phyloP scores from a whole-genome alignment of 2,329 filamentous ascomycete genomes.

The Penicillium paneum region DNA sequence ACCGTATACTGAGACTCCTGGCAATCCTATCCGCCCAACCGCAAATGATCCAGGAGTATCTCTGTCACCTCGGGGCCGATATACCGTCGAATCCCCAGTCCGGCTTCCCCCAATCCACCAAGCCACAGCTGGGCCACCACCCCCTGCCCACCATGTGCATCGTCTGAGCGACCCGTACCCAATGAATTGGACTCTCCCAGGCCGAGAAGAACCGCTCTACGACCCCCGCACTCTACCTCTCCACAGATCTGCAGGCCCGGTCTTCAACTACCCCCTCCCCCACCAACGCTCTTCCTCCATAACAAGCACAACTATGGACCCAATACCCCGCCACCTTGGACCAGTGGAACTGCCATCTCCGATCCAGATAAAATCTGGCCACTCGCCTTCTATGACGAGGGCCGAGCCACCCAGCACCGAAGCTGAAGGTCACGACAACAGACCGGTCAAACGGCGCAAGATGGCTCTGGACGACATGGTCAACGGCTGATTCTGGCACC shows the following conservation, averaged over 20 bases:
- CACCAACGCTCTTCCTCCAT: constrained; percentile 26
- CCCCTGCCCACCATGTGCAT: constrained; percentile 26
- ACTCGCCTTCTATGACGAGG: constrained; percentile 16
- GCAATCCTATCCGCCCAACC: constrained; percentile 26
- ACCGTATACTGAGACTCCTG: constrained; percentile 28
- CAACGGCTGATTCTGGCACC: constrained; percentile 29
- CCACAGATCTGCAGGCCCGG: constrained; percentile 26
- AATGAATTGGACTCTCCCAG: constrained; percentile 24
- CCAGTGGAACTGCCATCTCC: constrained; percentile 20
- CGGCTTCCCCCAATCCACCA: constrained; percentile 40
- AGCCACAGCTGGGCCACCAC: constrained; percentile 23
- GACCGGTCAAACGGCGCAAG: constrained; percentile 37
- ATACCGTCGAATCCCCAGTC: constrained; percentile 31
- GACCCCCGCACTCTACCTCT: constrained; percentile 22
- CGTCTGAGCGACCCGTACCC: constrained; percentile 37
- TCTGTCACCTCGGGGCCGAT: constrained; percentile 28
- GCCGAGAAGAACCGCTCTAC: constrained; percentile 23
- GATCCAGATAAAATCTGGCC: constrained; percentile 11
- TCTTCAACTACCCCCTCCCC: constrained; percentile 27
- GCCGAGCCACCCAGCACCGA: constrained; percentile 19
- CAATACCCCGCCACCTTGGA: constrained; percentile 23
- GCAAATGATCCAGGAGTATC: constrained; percentile 24
- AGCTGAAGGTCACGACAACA: constrained; percentile 19
- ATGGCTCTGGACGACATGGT: constrained; percentile 44
- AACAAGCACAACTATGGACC: constrained; percentile 19